These are phyloP conservation scores for Ophioceras dolichostomum DNA, from an alignment of 2,329 filamentous ascomycete species.

Conservation along the genomic window DNA sequence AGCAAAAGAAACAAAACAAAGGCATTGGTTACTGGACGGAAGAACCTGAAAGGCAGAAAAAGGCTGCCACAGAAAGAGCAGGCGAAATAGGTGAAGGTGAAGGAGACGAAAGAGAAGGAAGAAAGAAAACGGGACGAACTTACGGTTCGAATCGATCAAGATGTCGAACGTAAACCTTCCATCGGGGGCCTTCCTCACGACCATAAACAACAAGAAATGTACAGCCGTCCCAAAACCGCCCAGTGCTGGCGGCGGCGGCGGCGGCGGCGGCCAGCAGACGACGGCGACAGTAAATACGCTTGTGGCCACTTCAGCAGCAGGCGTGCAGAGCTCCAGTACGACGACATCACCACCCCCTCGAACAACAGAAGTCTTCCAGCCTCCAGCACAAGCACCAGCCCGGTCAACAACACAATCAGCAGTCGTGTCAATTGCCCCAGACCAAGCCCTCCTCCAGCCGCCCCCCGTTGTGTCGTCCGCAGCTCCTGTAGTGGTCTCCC, in stretches of 20 bases:
- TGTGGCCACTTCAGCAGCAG: conserved; percentile 8
- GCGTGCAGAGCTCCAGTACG: conserved; percentile 17
- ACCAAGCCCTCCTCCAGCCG: neutral
- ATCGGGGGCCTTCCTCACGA: conserved; percentile 35
- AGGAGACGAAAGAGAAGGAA: neutral
- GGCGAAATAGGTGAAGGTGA: neutral
- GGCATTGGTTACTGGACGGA: too few species aligned
- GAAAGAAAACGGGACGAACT: neutral
- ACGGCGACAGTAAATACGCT: conserved; percentile 6
- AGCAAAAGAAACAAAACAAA: neutral
- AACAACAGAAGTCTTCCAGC: conserved; percentile 3
- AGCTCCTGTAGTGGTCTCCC: neutral
- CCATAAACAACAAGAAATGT: conserved; percentile 36
- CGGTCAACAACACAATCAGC: conserved; percentile 7
- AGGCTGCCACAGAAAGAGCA: neutral
- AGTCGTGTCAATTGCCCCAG: neutral
- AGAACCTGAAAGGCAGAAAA: too few species aligned
- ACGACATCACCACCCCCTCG: conserved; percentile 16
- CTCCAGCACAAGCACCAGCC: conserved; percentile 3
- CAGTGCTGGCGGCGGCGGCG: conserved; percentile 3
- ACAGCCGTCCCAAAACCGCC: conserved; percentile 34
- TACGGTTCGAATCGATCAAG: conserved; percentile 6
- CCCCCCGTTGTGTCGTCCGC: neutral
- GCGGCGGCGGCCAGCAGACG: conserved; percentile 6
- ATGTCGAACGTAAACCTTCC: conserved; percentile 33